Conservation (phyloP, 768 basidiomycete genomes). For the Lanmaoa rubissima region DNA sequence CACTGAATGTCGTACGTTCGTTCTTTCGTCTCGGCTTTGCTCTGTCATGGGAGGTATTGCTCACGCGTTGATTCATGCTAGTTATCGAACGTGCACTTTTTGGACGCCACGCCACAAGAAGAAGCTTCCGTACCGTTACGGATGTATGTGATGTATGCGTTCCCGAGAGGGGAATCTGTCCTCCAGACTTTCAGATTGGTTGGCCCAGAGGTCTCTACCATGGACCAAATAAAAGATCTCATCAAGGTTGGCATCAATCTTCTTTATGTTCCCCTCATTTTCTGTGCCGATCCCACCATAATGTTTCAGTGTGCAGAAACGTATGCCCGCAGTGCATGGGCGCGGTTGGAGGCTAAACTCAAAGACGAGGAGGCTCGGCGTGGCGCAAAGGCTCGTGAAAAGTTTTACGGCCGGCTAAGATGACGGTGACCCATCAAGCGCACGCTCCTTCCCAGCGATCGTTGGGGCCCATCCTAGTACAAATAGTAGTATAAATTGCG, state of each 20-base stretch:
- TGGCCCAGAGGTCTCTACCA: constrained; percentile 58
- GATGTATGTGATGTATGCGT: constrained; percentile 65
- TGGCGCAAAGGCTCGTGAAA: constrained; percentile 57
- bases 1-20: constrained; percentile 67
- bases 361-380: constrained; percentile 62
- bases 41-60: background rate
- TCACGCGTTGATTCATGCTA: constrained; percentile 25
- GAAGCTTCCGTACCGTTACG: constrained; percentile 64
- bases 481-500: too few relatives aligned
- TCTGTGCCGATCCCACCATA: constrained; percentile 43
- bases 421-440: constrained; percentile 3
- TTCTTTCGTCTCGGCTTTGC: background rate
- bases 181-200: constrained; percentile 65
- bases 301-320: constrained; percentile 60
- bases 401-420: constrained; percentile 36
- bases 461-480: too few relatives aligned
- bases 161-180: constrained; percentile 39
- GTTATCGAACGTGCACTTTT: constrained; percentile 59
- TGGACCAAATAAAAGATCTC: constrained; percentile 47
- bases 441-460: too few relatives aligned
- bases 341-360: constrained; percentile 59
- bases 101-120: constrained; percentile 74
- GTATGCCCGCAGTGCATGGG: constrained; percentile 57
- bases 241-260: constrained; percentile 45
- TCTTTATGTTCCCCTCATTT: background rate